Evolutionary conservation across 139 green algal species (phyloP), one percentile per base, ranked within the genome.

Genomic region (Asterochloris sp.): DNA sequence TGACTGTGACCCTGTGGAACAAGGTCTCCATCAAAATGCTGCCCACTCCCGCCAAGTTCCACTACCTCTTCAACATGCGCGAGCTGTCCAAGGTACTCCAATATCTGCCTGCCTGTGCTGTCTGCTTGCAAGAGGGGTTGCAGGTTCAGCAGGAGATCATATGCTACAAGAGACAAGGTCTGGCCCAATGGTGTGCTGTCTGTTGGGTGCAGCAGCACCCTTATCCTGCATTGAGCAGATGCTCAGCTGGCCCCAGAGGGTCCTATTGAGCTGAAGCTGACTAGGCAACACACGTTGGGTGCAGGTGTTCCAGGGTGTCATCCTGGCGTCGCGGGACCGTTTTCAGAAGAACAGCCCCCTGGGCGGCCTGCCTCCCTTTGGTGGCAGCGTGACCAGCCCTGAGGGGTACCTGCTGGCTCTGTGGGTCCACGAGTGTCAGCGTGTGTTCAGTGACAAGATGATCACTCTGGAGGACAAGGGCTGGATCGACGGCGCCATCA

Each of bases 21-120:
- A 91, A 91, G 68, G 88, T 93, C 61, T 86, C 93, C 83, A 84
- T 83, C 71, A 95, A 94, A 84, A 95, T 99, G 93, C 89, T 98
- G 83, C 96, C 96, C 67, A 98, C 95, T 61, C 95, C 95, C 13
- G 93, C 94, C 84, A 98, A 98, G 88, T 97, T 98, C 87, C 96
- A 98, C 90, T 99, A 99, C 89, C 86, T 95, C 9, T 99, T 98
- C 93, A 98, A 96, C 89, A 94, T 99, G 92, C 91, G 94, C 23
- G 96, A 99, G 89, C 89, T 99, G 62, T 96, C 91, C 69, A 96
- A 95, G 87, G 94, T 97, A 12, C 38, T 54, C 38, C 38, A 54
- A 6, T 54, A 2, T 54, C 38, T 54, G 38, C 38, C 38, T 54
- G 38, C 38, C 38, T 54, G 38, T 47, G 9, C 62, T 73, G 17